A percentile compares a stretch with the other conserved stretches of the same genome.
phyloP scores from a whole-genome alignment of 768 basidiomycete genomes.

The Suillus tomentosus region DNA sequence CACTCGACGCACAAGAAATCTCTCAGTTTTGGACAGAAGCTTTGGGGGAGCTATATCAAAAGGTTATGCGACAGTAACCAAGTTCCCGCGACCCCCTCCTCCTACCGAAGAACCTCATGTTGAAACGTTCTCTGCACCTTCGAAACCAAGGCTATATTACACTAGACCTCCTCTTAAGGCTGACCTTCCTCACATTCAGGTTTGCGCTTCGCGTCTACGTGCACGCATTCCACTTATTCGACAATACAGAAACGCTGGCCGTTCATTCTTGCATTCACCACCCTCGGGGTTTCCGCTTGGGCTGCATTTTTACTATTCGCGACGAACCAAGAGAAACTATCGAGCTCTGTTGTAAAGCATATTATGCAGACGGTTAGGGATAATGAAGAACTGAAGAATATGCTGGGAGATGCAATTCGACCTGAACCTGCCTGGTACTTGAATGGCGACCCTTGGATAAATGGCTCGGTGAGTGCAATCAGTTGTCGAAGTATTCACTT shows the following conservation, averaged over 20 bases:
- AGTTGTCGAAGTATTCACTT: not conserved
- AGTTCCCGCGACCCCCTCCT: slow-evolving; percentile 27
- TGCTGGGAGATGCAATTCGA: slow-evolving; percentile 59
- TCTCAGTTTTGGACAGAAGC: not conserved
- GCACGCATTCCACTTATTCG: not conserved
- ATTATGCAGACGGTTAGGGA: slow-evolving; percentile 62
- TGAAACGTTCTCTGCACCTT: slow-evolving; percentile 46
- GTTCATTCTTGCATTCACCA: slow-evolving; percentile 46
- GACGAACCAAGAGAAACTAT: slow-evolving; percentile 76
- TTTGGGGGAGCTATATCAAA: slow-evolving; percentile 12
- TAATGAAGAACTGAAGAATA: slow-evolving; percentile 48
- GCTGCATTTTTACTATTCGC: slow-evolving; percentile 66
- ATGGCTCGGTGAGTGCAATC: slow-evolving; percentile 56
- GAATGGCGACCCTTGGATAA: slow-evolving; percentile 74
- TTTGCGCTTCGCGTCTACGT: slow-evolving; percentile 18
- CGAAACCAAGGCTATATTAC: slow-evolving; percentile 48
- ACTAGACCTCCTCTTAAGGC: slow-evolving; percentile 37
- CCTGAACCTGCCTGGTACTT: slow-evolving; percentile 49
- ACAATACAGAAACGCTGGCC: slow-evolving; percentile 54
- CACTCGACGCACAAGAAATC: not conserved
- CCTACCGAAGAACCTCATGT: slow-evolving; percentile 29
- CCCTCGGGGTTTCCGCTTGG: slow-evolving; percentile 64
- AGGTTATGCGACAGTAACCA: slow-evolving; percentile 24
- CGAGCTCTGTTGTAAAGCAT: slow-evolving; percentile 72
- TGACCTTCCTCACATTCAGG: slow-evolving; percentile 47